Percentiles rank a stretch among this genome's conserved stretches.
These are phyloP conservation scores for Salvia hispanica DNA, from an alignment of 257 asterid genomes.

Conservation along the genomic window DNA sequence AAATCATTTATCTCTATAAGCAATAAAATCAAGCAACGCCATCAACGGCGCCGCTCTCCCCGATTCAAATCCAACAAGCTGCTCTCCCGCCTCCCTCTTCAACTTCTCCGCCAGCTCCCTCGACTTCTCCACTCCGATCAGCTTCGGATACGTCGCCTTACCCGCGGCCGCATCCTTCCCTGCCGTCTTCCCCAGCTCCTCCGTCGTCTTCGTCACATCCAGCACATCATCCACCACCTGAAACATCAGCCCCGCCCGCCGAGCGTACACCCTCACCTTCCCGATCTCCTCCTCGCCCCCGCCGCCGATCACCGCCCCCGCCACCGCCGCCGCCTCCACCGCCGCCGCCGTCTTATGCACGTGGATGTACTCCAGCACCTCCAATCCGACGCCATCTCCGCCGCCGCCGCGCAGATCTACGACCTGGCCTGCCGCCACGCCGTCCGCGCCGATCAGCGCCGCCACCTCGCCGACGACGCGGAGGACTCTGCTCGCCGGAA, in stretches of 20 bases:
- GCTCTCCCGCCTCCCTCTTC: slow-evolving; percentile 10
- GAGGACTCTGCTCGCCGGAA: neutral
- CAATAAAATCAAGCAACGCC: slow-evolving; percentile 16
- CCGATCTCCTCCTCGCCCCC: slow-evolving; percentile 2
- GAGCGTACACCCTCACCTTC: neutral
- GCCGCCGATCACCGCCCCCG: slow-evolving; percentile 4
- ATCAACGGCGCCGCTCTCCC: neutral
- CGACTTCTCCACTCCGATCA: slow-evolving; percentile 2
- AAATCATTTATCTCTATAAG: neutral
- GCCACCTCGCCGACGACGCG: slow-evolving; percentile 10
- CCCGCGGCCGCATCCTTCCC: neutral
- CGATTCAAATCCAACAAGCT: slow-evolving; percentile 8
- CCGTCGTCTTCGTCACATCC: slow-evolving; percentile 4
- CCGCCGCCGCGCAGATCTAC: slow-evolving; percentile 9
- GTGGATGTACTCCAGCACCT: slow-evolving; percentile 13
- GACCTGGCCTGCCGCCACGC: slow-evolving; percentile 2
- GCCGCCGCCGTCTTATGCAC: slow-evolving; percentile 5
- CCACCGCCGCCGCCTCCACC: slow-evolving; percentile 15
- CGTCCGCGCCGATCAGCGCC: slow-evolving; percentile 7
- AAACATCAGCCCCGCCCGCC: slow-evolving; percentile 4
- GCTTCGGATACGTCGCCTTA: slow-evolving; percentile 13
- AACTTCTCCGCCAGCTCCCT: slow-evolving; percentile 9
- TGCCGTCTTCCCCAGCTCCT: slow-evolving; percentile 14
- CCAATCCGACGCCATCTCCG: neutral
- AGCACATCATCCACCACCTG: slow-evolving; percentile 9